phyloP scores from a whole-genome alignment of 106 monocot genomes.

The Apostasia ramifera region DNA sequence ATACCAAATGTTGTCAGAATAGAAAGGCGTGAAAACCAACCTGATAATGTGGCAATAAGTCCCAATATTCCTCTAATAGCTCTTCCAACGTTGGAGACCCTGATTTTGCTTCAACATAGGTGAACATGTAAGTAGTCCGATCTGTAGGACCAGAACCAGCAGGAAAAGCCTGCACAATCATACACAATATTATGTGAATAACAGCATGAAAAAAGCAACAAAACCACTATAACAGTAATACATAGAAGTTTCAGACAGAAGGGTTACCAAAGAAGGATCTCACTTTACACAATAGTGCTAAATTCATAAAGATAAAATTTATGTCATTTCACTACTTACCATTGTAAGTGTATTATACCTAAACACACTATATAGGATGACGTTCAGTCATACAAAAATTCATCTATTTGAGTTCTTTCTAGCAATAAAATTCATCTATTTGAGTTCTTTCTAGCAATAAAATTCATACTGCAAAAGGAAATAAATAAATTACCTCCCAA shows the following conservation, averaged over 20 bases:
- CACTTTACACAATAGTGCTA: not conserved
- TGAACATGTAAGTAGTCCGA: conserved; percentile 92
- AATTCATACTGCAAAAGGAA: conserved; percentile 1
- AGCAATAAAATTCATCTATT: not conserved
- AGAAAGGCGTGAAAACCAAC: conserved; percentile 20
- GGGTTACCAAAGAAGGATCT: not conserved
- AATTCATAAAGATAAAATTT: not conserved
- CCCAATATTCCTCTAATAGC: conserved; percentile 82
- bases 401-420: not conserved
- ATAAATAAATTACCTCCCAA: conserved; percentile 68
- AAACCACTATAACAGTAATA: not conserved
- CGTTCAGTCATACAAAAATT: not conserved
- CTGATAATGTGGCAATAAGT: conserved; percentile 81
- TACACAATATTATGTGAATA: not conserved
- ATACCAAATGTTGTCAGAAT: no score
- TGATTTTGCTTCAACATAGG: conserved; percentile 65
- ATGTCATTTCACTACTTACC: no score
- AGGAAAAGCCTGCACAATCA: conserved; percentile 73
- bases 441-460: not conserved
- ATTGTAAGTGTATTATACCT: no score
- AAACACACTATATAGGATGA: not conserved
- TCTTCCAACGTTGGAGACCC: conserved; percentile 72
- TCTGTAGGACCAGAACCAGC: conserved; percentile 85
- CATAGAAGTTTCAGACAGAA: not conserved
- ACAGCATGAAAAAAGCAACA: not conserved